Evolutionary conservation across 257 asterid genomes (phyloP).

Genomic region (Nicotiana undulata): DNA sequence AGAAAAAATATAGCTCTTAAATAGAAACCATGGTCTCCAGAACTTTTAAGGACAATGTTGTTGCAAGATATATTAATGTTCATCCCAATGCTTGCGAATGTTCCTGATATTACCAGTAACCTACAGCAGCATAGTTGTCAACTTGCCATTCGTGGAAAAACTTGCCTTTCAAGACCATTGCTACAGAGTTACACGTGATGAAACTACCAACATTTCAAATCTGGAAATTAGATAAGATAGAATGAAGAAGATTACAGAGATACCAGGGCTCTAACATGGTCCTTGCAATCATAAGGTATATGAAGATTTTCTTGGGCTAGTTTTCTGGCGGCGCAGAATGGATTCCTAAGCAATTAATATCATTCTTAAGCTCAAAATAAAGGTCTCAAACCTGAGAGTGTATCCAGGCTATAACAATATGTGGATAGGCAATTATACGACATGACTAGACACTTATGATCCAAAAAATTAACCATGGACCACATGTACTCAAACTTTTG

Average conservation of each 20-base stretch:
- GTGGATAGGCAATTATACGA: background rate
- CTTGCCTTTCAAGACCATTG: background rate
- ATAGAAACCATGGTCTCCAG: background rate
- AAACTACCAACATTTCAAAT: background rate
- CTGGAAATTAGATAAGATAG: background rate
- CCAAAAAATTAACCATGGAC: background rate
- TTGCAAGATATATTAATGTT: background rate
- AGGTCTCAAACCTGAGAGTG: background rate
- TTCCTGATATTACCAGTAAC: background rate
- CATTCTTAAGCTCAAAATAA: background rate
- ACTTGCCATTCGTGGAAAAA: background rate
- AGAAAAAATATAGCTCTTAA: background rate
- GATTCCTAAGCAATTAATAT: background rate
- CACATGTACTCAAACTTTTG: background rate
- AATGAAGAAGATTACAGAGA: background rate
- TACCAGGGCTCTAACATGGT: background rate
- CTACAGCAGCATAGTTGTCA: slow-evolving; percentile 3
- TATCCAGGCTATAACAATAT: background rate
- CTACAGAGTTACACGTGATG: background rate
- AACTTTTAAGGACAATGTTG: background rate
- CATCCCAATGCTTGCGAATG: background rate
- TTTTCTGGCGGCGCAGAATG: background rate
- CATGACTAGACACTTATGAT: background rate
- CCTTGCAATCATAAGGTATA: background rate
- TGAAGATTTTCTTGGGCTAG: background rate